These are phyloP conservation scores for Pseudocercospora cruenta DNA, from an alignment of 2,329 filamentous ascomycete species.

Conservation along the genomic window DNA sequence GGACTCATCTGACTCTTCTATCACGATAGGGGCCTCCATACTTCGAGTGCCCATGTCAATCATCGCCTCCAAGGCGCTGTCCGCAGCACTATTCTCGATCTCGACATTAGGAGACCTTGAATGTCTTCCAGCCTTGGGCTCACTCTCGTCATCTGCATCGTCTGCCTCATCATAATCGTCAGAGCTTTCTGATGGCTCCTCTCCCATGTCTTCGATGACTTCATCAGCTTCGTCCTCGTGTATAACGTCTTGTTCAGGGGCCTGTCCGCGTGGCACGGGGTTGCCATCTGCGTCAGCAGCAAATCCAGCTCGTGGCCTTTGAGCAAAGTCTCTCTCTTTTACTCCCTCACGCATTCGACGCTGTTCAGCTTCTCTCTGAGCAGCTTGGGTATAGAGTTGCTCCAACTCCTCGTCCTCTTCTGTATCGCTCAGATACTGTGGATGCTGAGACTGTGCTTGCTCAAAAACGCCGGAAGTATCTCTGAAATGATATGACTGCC, in stretches of 20 bases:
- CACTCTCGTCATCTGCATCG: slow-evolving; percentile 12
- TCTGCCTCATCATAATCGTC: slow-evolving; percentile 16
- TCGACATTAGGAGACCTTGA: background rate
- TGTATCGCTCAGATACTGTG: slow-evolving; percentile 23
- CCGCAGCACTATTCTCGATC: background rate
- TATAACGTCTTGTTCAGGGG: slow-evolving; percentile 12
- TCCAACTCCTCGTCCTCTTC: slow-evolving; percentile 29
- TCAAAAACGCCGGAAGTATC: slow-evolving; percentile 5
- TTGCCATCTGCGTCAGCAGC: background rate
- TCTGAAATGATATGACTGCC: slow-evolving; percentile 9
- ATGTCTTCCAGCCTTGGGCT: background rate
- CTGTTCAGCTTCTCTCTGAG: slow-evolving; percentile 11
- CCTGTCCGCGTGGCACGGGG: background rate
- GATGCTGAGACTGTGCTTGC: slow-evolving; percentile 12
- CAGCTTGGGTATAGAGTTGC: slow-evolving; percentile 15
- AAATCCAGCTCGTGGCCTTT: background rate
- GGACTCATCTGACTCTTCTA: background rate
- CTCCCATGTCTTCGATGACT: slow-evolving; percentile 28
- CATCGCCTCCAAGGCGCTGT: slow-evolving; percentile 2
- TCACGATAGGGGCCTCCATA: background rate
- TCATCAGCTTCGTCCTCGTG: slow-evolving; percentile 28
- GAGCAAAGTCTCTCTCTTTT: slow-evolving; percentile 17
- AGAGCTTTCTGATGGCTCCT: slow-evolving; percentile 18
- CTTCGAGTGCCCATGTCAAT: slow-evolving; percentile 1
- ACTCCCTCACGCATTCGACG: slow-evolving; percentile 16